A percentile compares a stretch with the other conserved stretches of the same genome.
These are phyloP conservation scores for Chaetomium cochliodes DNA, from an alignment of 495 filamentous ascomycete genomes.

Conservation along the genomic window DNA sequence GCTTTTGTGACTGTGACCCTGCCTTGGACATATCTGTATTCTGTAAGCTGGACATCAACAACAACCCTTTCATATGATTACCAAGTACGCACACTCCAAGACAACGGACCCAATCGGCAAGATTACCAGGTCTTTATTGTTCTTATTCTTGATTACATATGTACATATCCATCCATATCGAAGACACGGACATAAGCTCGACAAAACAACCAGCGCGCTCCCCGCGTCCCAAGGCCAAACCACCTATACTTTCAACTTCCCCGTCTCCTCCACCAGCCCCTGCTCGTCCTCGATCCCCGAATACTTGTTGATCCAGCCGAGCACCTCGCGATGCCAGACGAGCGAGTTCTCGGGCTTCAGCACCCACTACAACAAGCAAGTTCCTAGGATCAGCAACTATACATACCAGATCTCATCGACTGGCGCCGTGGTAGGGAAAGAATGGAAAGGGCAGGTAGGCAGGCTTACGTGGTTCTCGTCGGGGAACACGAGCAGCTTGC, in stretches of 20 bases:
- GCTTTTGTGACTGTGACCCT: background rate
- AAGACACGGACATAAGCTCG: background rate
- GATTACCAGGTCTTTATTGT: too few relatives aligned
- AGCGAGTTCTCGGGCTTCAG: constrained; percentile 87
- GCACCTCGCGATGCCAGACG: constrained; percentile 84
- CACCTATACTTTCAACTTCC: background rate
- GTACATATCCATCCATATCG: background rate
- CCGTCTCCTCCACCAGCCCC: constrained; percentile 9
- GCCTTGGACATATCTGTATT: too few relatives aligned
- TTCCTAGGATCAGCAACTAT: background rate
- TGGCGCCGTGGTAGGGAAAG: background rate
- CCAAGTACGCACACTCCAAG: too few relatives aligned
- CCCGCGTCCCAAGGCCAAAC: background rate
- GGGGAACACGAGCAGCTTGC: constrained; percentile 76
- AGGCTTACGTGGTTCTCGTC: constrained; percentile 66
- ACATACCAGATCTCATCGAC: background rate
- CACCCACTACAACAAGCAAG: constrained; percentile 69
- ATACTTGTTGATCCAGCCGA: constrained; percentile 87
- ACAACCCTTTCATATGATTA: too few relatives aligned
- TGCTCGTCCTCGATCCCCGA: constrained; percentile 52
- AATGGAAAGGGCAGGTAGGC: too few relatives aligned
- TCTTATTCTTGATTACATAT: background rate
- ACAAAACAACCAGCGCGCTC: background rate
- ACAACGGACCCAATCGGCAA: too few relatives aligned
- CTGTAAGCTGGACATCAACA: too few relatives aligned